These are phyloP conservation scores for Zygosaccharomyces pseudobailii DNA, from an alignment of 1,139 yeast genomes.

Conservation along the genomic window DNA sequence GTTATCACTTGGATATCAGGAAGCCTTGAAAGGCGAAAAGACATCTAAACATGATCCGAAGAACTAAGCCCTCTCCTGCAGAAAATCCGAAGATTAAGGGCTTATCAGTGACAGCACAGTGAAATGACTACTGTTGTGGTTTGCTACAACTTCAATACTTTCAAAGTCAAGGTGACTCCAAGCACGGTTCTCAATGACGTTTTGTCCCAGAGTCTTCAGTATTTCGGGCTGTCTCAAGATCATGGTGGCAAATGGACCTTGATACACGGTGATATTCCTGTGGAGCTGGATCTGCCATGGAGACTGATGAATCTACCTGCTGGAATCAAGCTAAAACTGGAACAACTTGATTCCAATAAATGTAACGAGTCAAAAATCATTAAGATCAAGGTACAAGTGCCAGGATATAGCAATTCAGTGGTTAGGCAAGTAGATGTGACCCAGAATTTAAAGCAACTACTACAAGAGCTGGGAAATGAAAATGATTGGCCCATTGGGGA, in stretches of 20 bases:
- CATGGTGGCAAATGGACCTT: constrained; percentile 15
- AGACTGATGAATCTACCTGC: constrained; percentile 34
- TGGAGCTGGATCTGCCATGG: constrained; percentile 32
- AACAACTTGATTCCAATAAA: constrained; percentile 3
- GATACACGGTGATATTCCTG: constrained; percentile 23
- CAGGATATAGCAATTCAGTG: constrained; percentile 13
- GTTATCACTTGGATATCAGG: background rate
- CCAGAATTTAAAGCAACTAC: constrained; percentile 11
- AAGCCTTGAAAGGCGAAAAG: background rate
- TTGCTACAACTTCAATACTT: constrained; percentile 17
- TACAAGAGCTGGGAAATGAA: constrained; percentile 10
- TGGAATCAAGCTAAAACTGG: constrained; percentile 34
- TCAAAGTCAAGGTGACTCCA: constrained; percentile 18
- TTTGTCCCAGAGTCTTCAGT: constrained; percentile 17
- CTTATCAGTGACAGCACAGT: background rate
- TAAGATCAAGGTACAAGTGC: constrained; percentile 24
- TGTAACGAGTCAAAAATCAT: constrained; percentile 8
- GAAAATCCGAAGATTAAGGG: background rate
- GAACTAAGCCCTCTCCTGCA: background rate
- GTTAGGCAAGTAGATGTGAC: constrained; percentile 14
- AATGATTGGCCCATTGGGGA: constrained; percentile 12
- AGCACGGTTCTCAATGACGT: constrained; percentile 24
- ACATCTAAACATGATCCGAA: background rate
- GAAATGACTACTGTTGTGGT: constrained; percentile 23
- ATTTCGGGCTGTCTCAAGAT: constrained; percentile 13